Percentiles rank a stretch among this genome's conserved stretches.
Conservation (phyloP, 306 rosid genomes). For the Arachis hypogaea region DNA sequence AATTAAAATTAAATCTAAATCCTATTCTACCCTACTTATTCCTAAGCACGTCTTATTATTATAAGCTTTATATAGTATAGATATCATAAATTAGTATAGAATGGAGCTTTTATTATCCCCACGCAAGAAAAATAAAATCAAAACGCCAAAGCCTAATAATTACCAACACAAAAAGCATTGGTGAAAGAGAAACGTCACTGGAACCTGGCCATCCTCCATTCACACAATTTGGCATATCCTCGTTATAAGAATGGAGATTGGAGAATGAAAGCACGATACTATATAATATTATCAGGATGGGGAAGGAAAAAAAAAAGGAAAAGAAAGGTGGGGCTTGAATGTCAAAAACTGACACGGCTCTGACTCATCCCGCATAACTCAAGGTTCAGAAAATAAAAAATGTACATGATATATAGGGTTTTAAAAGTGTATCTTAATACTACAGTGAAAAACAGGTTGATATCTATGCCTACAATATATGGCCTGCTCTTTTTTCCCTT, state of each 20-base stretch:
- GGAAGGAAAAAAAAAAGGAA: too few relatives aligned
- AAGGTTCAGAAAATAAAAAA: conserved; percentile 1
- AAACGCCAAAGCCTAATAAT: conserved; percentile 1
- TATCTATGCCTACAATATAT: too few relatives aligned
- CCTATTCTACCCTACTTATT: too few relatives aligned
- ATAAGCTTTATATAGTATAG: too few relatives aligned
- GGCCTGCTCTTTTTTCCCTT: too few relatives aligned
- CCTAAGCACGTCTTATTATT: too few relatives aligned
- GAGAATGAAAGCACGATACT: background rate
- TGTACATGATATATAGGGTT: background rate
- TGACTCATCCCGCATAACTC: conserved; percentile 47
- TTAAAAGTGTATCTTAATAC: too few relatives aligned
- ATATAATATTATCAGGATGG: background rate
- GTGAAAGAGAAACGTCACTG: conserved; percentile 30
- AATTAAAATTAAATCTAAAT: too few relatives aligned
- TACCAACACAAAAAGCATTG: background rate
- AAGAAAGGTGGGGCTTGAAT: background rate
- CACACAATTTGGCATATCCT: conserved; percentile 3
- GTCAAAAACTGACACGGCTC: conserved; percentile 42
- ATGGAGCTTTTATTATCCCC: background rate
- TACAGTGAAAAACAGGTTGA: too few relatives aligned
- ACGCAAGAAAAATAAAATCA: background rate
- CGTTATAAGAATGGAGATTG: background rate
- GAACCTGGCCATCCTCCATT: conserved; percentile 11
- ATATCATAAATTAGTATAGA: conserved; percentile 9